Evolutionary conservation across 2,329 filamentous ascomycete genomes (phyloP), one percentile per base, ranked within the genome.

Genomic region (Alternaria consortialis): DNA sequence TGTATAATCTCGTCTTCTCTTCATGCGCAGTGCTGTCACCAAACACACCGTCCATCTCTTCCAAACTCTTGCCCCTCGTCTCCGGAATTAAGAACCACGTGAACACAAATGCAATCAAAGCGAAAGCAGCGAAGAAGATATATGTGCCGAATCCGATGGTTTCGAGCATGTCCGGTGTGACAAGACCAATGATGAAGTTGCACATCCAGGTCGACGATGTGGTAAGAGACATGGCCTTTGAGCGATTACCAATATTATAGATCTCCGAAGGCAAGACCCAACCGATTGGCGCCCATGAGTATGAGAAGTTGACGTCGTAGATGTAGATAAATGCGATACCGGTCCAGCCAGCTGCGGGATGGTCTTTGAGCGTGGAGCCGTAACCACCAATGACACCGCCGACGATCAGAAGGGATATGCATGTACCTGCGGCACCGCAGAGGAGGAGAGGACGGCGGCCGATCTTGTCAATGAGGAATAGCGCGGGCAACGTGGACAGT

Each of bases 21-120:
- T 72, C 64, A 64, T 90, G 87, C 43, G 91, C 90, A 7, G 86
- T 91, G 37, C 86, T 88, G 85, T 94, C 91, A 81, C 92, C 91
- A 84, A 94, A 89, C 89, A 94, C 93, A 82, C 86, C 87, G 81
- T 95, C 91, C 57, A 96, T 88, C 79, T 95, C 86, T 77, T 96
- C 92, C 13, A 95, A 84, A 0, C 86, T 87, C 11, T 92, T 84
- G 4, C 91, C 91, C 83, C 94, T 95, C 51, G 92, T 96, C 83
- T 95, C 66, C 3, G 63, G 66, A 71, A 95, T 67, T 77, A 88
- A 86, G 73, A 90, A 89, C 69, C 71, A 81, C 7, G 79, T 74
- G 67, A 80, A 81, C 50, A 77, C 70, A 44, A 77, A 78, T 47
- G 82, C 84, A 61, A 85, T 74, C 50, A 60, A 74, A 75, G 66